phyloP scores from a whole-genome alignment of 345 rosid genomes.

The Eucalyptus grandis region DNA sequence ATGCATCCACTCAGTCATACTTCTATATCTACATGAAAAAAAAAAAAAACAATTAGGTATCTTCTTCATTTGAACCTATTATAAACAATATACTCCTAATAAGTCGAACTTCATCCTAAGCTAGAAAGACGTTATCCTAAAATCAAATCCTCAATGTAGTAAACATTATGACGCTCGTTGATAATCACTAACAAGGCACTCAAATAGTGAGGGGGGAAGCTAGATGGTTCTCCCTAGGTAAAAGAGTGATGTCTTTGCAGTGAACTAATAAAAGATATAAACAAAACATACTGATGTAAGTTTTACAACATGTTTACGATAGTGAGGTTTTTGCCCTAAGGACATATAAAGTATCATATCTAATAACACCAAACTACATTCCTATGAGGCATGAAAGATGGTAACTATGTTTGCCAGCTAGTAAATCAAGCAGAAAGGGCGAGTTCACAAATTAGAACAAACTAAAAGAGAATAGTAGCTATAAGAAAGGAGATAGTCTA shows the following conservation, averaged over 20 bases:
- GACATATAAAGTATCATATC: background rate
- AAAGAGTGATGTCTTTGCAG: background rate
- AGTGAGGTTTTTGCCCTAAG: background rate
- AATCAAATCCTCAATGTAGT: background rate
- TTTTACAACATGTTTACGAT: background rate
- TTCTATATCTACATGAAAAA: background rate
- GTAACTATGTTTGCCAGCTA: background rate
- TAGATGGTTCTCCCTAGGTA: background rate
- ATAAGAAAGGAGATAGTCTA: background rate
- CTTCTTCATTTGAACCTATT: background rate
- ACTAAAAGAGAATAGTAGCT: background rate
- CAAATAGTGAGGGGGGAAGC: background rate
- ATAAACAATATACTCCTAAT: background rate
- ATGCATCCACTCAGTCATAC: background rate
- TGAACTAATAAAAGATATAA: background rate
- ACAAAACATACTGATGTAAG: background rate
- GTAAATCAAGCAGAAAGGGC: rapidly evolving
- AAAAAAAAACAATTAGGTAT: background rate
- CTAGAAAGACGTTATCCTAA: background rate
- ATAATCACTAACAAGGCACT: background rate
- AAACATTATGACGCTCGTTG: background rate
- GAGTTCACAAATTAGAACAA: background rate
- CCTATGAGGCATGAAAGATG: background rate
- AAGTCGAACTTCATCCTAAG: background rate
- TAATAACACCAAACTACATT: background rate